Base-by-base conservation (phyloP, 306 rosid species). In the Betula pendula region DNA sequence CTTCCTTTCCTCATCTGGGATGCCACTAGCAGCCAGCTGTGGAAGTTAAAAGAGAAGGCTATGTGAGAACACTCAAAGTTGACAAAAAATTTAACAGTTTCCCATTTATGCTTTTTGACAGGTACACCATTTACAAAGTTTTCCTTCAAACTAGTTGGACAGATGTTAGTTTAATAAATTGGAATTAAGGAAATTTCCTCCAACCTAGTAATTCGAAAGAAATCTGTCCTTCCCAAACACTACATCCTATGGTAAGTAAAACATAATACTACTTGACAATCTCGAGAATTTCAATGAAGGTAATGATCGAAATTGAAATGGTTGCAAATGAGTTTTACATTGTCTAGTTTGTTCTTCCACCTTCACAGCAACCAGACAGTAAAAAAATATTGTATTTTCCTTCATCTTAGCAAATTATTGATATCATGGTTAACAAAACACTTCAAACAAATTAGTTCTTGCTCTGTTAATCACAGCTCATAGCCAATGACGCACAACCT, bases 1-100 rank as follows among this genome's bases (percentile, higher is more conserved):
- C 89, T 91, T 96, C 81, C 98, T 88, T 86, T 96, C 89, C 48
- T 87, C 98, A 29, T 96, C 91, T 12, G 99, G 73, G 76, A 85
- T 81, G 79, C 83, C 97, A 70, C 97, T 87, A 38, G 86, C 81
- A 14, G 97, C 83, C 19, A 96, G 89, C 99, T 96, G 96, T 81
- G 63, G 31, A 88, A 78, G 51, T 77, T 75, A 79, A 71, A 27
- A 9, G 3, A 9, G 47, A 8, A 65, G 68, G 68, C 71, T 16
- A 38, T 11, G 71, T 44, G 58, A 76, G 52, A 70, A 43, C 19
- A 75, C 29, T 81, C 48, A 56, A 29, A 76, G 79, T 22, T 38
- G 59, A 6, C 29, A 6, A 31, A 17, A 67, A 20, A 10, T 2
- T 10, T 3, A 20, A 60, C 19, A 31, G 2, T 14, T 0, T 7